These are phyloP conservation scores for Zygotorulaspora florentina DNA, from an alignment of 805 yeast genomes.

Conservation along the genomic window DNA sequence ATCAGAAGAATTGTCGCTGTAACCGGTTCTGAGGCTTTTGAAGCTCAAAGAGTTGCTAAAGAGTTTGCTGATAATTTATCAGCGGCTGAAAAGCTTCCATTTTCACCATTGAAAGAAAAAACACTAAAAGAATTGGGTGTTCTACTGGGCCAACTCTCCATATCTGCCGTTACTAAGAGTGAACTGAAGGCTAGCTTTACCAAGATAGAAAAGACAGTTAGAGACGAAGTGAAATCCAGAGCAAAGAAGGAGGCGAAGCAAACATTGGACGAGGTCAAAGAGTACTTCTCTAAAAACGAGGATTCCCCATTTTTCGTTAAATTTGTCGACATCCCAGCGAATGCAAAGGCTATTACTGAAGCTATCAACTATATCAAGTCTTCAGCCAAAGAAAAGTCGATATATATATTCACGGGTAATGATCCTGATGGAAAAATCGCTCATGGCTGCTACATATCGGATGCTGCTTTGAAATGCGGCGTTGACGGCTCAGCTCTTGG, in stretches of 20 bases:
- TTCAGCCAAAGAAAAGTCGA: slow-evolving; percentile 65
- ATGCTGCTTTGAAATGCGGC: slow-evolving; percentile 63
- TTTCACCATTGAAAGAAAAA: slow-evolving; percentile 76
- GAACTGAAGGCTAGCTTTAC: slow-evolving; percentile 68
- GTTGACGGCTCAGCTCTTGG: slow-evolving; percentile 76
- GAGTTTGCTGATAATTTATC: slow-evolving; percentile 63
- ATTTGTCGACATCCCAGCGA: slow-evolving; percentile 65
- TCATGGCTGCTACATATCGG: slow-evolving; percentile 87
- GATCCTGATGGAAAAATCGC: slow-evolving; percentile 70
- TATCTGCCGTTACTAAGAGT: slow-evolving; percentile 77
- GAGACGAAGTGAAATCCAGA: slow-evolving; percentile 80
- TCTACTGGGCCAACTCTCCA: slow-evolving; percentile 71
- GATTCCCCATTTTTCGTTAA: slow-evolving; percentile 59
- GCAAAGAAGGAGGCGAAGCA: slow-evolving; percentile 86
- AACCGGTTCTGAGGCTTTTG: slow-evolving; percentile 85
- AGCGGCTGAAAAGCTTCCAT: slow-evolving; percentile 57
- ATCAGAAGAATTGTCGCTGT: slow-evolving; percentile 97
- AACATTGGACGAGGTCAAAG: slow-evolving; percentile 71
- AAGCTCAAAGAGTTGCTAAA: slow-evolving; percentile 78
- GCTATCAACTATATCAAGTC: slow-evolving; percentile 81
- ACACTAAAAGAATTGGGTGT: slow-evolving; percentile 81
- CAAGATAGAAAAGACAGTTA: slow-evolving; percentile 77
- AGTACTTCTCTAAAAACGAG: slow-evolving; percentile 54
- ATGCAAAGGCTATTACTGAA: slow-evolving; percentile 92
- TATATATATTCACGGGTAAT: slow-evolving; percentile 75